These are phyloP conservation scores for Trametes coccinea DNA, from an alignment of 768 basidiomycete genomes.

Conservation along the genomic window DNA sequence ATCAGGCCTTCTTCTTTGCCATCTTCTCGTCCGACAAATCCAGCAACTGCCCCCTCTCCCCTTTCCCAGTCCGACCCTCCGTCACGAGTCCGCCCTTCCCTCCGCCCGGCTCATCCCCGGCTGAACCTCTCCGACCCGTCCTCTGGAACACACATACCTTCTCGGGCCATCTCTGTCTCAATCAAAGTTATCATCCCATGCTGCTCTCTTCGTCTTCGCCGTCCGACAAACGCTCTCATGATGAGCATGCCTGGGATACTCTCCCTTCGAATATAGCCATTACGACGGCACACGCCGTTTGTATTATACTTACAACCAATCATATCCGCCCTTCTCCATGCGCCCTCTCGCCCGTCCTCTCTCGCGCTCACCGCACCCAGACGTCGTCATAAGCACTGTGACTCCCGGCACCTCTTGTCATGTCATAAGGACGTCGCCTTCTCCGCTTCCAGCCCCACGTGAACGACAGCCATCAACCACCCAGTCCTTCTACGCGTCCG, in stretches of 20 bases:
- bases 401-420: constrained; percentile 5
- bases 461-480: constrained; percentile 12
- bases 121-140: not conserved
- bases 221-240: constrained; percentile 10
- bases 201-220: constrained; percentile 4
- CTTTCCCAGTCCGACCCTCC: not conserved
- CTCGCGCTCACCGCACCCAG: not conserved
- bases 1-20: constrained; percentile 1
- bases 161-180: constrained; percentile 20
- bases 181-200: constrained; percentile 20
- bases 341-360: not conserved
- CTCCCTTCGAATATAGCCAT: constrained; percentile 1
- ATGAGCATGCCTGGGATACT: not conserved
- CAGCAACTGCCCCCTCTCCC: constrained; percentile 5
- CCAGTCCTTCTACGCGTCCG: constrained; percentile 4
- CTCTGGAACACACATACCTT: constrained; percentile 15
- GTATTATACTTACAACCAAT: constrained; percentile 9
- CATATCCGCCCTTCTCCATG: constrained; percentile 1
- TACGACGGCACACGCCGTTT: constrained; percentile 2
- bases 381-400: constrained; percentile 6
- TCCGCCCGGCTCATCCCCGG: constrained; percentile 16
- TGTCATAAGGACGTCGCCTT: constrained; percentile 13
- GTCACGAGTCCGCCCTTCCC: constrained; percentile 5
- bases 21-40: not conserved
- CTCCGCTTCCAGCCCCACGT: constrained; percentile 10